These are phyloP conservation scores for Kuraishia floccosa DNA, from an alignment of 805 yeast species.

Conservation along the genomic window DNA sequence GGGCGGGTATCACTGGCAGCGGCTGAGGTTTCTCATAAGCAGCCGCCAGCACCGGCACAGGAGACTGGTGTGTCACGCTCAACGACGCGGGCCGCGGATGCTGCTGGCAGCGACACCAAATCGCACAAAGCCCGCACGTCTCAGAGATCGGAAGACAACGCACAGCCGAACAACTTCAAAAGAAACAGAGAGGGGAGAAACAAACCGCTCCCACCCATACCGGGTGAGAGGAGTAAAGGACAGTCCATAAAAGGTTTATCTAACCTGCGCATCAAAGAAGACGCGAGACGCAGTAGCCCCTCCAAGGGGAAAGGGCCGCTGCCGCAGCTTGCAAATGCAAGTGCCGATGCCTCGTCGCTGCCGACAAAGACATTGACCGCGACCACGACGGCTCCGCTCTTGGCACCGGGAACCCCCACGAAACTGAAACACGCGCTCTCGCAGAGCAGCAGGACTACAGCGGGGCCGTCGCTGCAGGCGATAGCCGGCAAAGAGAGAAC, in stretches of 20 bases:
- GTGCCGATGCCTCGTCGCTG: too few species aligned
- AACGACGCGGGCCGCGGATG: too few species aligned
- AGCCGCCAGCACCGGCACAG: too few species aligned
- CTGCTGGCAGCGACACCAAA: too few species aligned
- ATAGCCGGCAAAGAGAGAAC: slow-evolving; percentile 5
- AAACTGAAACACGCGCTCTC: slow-evolving; percentile 18
- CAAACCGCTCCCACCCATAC: slow-evolving; percentile 31
- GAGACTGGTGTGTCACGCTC: too few species aligned
- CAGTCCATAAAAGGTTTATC: too few species aligned
- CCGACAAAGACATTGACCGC: slow-evolving; percentile 7
- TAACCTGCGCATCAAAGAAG: too few species aligned
- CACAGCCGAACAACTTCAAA: too few species aligned
- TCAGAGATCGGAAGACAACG: background rate
- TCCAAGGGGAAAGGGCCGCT: slow-evolving; percentile 6
- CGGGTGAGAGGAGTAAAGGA: slow-evolving; percentile 2
- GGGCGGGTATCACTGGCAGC: too few species aligned
- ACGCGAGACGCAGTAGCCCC: background rate
- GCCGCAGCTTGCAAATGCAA: too few species aligned
- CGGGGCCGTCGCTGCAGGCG: slow-evolving; percentile 3
- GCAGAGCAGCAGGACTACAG: slow-evolving; percentile 17
- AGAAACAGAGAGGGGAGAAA: slow-evolving; percentile 16
- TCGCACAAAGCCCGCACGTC: background rate
- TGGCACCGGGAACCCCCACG: slow-evolving; percentile 17
- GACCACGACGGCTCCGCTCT: slow-evolving; percentile 4
- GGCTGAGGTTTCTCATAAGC: too few species aligned